These are phyloP conservation scores for Eimeria praecox DNA, from an alignment of 169 alveolate genomes.

Conservation along the genomic window DNA sequence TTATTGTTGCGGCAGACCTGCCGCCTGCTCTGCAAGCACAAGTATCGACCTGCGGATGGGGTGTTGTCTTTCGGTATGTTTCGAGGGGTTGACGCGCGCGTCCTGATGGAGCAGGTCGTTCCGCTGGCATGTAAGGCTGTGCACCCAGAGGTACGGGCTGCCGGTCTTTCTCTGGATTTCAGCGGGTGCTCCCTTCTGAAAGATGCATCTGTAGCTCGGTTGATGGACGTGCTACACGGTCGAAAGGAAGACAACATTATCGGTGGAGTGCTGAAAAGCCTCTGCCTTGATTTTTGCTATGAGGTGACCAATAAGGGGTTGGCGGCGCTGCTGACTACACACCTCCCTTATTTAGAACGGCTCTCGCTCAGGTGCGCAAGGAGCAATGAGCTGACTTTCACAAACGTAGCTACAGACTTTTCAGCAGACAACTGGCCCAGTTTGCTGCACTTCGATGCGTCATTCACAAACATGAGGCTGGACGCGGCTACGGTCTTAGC, in stretches of 20 bases:
- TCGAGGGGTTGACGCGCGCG: constrained; percentile 83
- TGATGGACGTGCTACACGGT: constrained; percentile 87
- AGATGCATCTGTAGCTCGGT: constrained; percentile 89
- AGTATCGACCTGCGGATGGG: constrained; percentile 81
- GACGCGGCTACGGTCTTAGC: constrained; percentile 92
- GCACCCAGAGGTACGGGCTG: constrained; percentile 79
- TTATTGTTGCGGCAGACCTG: constrained; percentile 80
- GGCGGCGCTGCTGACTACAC: constrained; percentile 91
- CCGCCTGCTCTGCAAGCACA: constrained; percentile 80
- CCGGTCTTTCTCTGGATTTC: constrained; percentile 87
- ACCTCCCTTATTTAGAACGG: constrained; percentile 90
- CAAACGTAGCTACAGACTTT: constrained; percentile 87
- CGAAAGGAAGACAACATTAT: constrained; percentile 85
- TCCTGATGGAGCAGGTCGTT: constrained; percentile 81
- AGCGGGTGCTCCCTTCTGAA: constrained; percentile 89
- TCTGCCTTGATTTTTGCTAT: constrained; percentile 91
- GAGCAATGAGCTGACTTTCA: constrained; percentile 89
- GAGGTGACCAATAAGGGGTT: constrained; percentile 91
- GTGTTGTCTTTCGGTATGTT: constrained; percentile 73
- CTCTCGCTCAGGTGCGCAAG: constrained; percentile 91
- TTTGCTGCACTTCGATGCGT: constrained; percentile 88
- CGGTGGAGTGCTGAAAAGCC: constrained; percentile 87
- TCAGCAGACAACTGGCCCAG: constrained; percentile 90
- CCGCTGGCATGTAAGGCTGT: constrained; percentile 82
- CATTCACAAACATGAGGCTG: constrained; percentile 90